Conservation (phyloP, 331 rosid species). For the Rhamnella rubrinervis region DNA sequence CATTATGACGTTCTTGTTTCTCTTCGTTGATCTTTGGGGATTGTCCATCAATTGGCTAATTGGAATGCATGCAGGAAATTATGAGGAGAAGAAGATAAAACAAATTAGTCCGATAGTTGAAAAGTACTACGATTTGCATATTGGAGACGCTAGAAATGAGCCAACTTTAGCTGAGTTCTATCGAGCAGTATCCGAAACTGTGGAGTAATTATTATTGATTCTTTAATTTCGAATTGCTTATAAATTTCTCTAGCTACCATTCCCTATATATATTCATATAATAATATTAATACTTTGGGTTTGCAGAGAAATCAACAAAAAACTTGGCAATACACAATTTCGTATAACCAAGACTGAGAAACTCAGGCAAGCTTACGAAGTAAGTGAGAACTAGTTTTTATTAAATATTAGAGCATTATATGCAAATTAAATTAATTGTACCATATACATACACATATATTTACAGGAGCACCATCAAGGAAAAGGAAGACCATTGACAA, state of each 20-base stretch:
- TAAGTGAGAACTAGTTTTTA: slow-evolving; percentile 33
- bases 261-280: no score
- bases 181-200: slow-evolving; percentile 41
- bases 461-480: slow-evolving; percentile 13
- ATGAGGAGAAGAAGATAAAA: slow-evolving; percentile 37
- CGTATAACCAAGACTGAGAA: neutral
- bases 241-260: no score
- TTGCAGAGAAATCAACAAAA: slow-evolving; percentile 46
- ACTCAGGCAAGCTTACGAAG: neutral
- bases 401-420: no score
- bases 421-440: no score
- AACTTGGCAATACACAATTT: slow-evolving; percentile 48
- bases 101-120: slow-evolving; percentile 31
- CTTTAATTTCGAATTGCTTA: no score
- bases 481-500: neutral
- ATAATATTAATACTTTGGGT: neutral
- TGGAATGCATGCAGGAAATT: slow-evolving; percentile 27
- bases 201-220: slow-evolving; percentile 37
- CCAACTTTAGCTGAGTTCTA: slow-evolving; percentile 27
- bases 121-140: neutral
- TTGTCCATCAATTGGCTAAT: neutral
- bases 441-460: neutral
- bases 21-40: neutral
- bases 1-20: neutral
- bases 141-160: neutral